A percentile compares a stretch with the other conserved stretches of the same genome.
Evolutionary conservation across 305 asterid genomes (phyloP).

Genomic region (Ilex paraguariensis): DNA sequence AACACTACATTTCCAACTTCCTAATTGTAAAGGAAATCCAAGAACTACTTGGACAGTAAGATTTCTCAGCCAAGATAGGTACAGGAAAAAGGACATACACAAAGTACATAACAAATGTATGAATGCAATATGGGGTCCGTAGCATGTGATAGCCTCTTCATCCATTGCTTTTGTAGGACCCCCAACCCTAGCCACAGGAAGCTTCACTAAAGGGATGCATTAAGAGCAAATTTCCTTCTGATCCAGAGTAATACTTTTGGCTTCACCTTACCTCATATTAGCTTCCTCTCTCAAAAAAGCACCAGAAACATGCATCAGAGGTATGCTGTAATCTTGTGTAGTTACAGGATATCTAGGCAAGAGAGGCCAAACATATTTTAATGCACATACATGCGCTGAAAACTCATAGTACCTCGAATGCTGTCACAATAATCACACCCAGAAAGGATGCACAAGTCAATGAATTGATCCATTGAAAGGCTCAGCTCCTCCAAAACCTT

Average conservation of each 20-base stretch:
- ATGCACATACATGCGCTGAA: background rate
- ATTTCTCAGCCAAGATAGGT: no score
- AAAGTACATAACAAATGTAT: no score
- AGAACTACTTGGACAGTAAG: no score
- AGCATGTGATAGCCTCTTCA: no score
- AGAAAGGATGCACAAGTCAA: slow-evolving; percentile 89
- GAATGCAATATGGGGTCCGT: no score
- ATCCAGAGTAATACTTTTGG: background rate
- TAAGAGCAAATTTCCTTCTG: background rate
- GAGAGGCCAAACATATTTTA: background rate
- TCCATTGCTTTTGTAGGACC: no score
- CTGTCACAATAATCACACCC: slow-evolving; percentile 98
- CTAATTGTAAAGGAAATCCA: no score
- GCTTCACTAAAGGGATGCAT: background rate
- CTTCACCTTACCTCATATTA: no score
- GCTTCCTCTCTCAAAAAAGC: background rate
- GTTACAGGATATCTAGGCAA: background rate
- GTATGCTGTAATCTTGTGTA: background rate
- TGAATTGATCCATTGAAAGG: slow-evolving; percentile 96
- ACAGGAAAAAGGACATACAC: no score
- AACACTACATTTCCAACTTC: no score
- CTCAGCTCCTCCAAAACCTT: slow-evolving; percentile 85
- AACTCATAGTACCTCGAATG: slow-evolving; percentile 35
- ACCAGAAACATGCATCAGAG: no score
- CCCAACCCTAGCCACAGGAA: background rate